Base-by-base conservation (phyloP, 2,329 filamentous ascomycete genomes). In the Fusarium dimerum region DNA sequence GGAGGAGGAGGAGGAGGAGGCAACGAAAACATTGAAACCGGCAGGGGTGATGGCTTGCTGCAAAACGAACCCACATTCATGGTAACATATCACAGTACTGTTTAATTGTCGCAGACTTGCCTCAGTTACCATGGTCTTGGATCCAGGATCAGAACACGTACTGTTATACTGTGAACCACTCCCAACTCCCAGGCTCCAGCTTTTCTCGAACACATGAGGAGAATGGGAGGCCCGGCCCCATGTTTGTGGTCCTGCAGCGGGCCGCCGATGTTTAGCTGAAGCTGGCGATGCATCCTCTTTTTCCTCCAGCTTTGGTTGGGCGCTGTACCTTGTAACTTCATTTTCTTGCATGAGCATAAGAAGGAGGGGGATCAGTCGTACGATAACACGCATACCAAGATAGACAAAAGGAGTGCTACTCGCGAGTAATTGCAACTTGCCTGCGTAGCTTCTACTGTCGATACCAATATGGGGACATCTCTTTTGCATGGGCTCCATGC, bases 181-280 rank as follows among this genome's bases (percentile, higher is more conserved):
- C 10, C 30, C 12, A 32, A 32, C 7, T 15, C 32, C 10, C 13
- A 15, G 10, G 32, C 32, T 36, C 32, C 13, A 36, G 13, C 32
- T 36, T 36, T 36, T 36, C 32, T 26, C 20, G 20, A 40, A 32
- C 42, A 49, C 46, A 40, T 53, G 34, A 47, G 44, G 44, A 52
- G 57, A 55, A 50, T 43, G 56, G 29, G 48, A 43, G 34, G 51
- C 34, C 51, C 47, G 44, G 49, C 38, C 20, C 7, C 7, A 51
- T 36, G 17, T 50, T 47, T 48, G 48, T 51, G 40, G 43, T 43
- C 47, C 52, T 53, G 54, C 51, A 50, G 51, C 52, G 51, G 55
- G 48, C 55, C 54, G 51, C 58, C 46, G 43, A 61, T 40, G 51
- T 51, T 52, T 36, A 43, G 40, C 30, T 48, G 43, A 44, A 43